A percentile compares a stretch with the other conserved stretches of the same genome.
phyloP scores from a whole-genome alignment of 139 green algal genomes.

The Chlorella sp. region DNA sequence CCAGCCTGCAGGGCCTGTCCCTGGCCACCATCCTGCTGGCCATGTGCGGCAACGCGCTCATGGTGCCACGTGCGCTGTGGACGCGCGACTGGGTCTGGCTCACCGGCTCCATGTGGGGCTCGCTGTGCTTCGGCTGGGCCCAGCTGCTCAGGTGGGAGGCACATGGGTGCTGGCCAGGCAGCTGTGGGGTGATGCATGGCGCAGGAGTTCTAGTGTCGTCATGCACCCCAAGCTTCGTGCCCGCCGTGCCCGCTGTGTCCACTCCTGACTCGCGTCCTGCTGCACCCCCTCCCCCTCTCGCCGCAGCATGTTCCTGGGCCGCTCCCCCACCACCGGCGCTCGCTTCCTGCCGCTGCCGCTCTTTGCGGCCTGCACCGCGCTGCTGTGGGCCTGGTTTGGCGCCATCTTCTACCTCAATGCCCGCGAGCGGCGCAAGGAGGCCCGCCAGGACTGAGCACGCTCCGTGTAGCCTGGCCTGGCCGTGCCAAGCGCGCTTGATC shows the following conservation, averaged over 20 bases:
- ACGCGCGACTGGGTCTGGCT: constrained; percentile 87
- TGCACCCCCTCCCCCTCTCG: too few species aligned
- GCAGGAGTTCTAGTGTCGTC: too few species aligned
- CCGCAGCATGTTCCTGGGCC: constrained; percentile 35
- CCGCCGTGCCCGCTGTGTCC: too few species aligned
- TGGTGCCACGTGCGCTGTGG: constrained; percentile 89
- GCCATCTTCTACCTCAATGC: neutral
- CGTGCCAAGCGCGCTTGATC: too few species aligned
- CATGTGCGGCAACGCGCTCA: constrained; percentile 86
- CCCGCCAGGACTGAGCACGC: too few species aligned
- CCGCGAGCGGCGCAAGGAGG: constrained; percentile 13
- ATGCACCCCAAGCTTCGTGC: too few species aligned
- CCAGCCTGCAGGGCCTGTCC: constrained; percentile 69
- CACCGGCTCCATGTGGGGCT: constrained; percentile 52
- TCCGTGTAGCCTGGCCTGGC: too few species aligned
- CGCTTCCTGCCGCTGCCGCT: constrained; percentile 10
- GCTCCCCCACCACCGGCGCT: constrained; percentile 21
- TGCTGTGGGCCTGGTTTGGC: constrained; percentile 36
- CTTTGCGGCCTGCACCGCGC: constrained; percentile 20
- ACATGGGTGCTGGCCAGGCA: neutral
- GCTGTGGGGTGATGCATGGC: too few species aligned
- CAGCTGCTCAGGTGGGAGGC: constrained; percentile 30
- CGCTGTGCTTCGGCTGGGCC: constrained; percentile 33
- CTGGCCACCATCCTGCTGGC: constrained; percentile 84
- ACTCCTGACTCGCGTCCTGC: too few species aligned